Evolutionary conservation across 352 stramenopile genomes (phyloP), one percentile per base, ranked within the genome.

Genomic region (Phytophthora rubi): DNA sequence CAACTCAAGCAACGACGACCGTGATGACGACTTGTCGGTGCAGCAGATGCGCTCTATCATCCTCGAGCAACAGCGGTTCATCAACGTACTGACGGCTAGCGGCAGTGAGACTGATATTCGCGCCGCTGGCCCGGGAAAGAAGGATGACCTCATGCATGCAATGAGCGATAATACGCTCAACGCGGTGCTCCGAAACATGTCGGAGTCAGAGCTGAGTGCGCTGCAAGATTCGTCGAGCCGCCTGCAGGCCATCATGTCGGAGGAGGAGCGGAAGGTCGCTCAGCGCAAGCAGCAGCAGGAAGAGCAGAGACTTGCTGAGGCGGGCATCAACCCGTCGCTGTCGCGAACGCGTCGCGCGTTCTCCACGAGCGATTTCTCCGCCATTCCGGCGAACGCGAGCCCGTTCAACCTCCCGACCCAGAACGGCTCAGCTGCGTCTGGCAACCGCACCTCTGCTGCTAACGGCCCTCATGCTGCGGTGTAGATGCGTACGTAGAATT

Each of bases 41-140:
- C 80, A 89, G 59, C 85, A 93, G 62, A 91, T 93, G 85, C 85
- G 85, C 56, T 80, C 81, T 6, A 91, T 93, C 52, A 93, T 93
- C 68, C 42, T 93, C 18, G 85, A 93, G 65, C 85, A 93, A 69
- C 85, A 93, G 68, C 83, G 85, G 21, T 86, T 93, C 60, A 90
- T 93, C 53, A 79, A 85, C 30, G 85, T 79, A 18, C 72, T 93
- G 16, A 88, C 85, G 21, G 71, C 62, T 23, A 89, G 72, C 21
- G 78, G 77, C 37, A 91, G 82, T 56, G 83, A 91, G 62, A 85
- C 73, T 3, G 83, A 92, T 28, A 79, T 87, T 26, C 73, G 62
- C 33, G 51, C 37, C 12, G 55, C 62, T 12, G 73, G 64, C 7
- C 37, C 55, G 30, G 62, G 62, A 30, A 67, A 72, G 35, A 82